phyloP scores from a whole-genome alignment of 1,139 yeast species.

The Spathaspora sp. region DNA sequence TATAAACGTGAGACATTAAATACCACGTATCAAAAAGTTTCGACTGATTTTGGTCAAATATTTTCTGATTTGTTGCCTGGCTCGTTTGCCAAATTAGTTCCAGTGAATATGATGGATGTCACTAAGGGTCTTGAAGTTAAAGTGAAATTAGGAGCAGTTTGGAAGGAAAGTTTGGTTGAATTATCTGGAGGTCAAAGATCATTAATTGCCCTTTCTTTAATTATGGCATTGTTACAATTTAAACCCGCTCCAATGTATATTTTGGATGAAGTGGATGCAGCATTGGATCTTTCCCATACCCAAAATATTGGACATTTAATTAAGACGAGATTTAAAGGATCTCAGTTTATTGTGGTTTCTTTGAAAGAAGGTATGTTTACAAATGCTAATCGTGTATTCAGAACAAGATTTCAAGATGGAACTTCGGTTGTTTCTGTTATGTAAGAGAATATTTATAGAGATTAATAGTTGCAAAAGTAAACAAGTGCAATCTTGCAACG shows the following conservation, averaged over 20 bases:
- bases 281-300: slow-evolving; percentile 93
- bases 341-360: slow-evolving; percentile 95
- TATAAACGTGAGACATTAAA: slow-evolving; percentile 83
- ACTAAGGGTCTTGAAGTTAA: slow-evolving; percentile 90
- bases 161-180: slow-evolving; percentile 96
- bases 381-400: slow-evolving; percentile 90
- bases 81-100: slow-evolving; percentile 86
- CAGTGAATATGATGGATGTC: slow-evolving; percentile 75
- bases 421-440: slow-evolving; percentile 83
- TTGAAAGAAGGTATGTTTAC: slow-evolving; percentile 98
- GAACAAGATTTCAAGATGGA: slow-evolving; percentile 95
- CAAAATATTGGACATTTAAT: slow-evolving; percentile 96
- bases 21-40: slow-evolving; percentile 83
- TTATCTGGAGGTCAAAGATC: slow-evolving; percentile 97
- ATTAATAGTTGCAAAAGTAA: neutral
- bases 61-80: slow-evolving; percentile 89
- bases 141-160: slow-evolving; percentile 85
- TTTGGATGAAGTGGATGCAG: slow-evolving; percentile 97
- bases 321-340: slow-evolving; percentile 90
- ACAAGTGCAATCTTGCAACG: neutral
- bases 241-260: slow-evolving; percentile 99
- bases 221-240: slow-evolving; percentile 86
- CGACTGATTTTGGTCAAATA: slow-evolving; percentile 86
- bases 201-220: slow-evolving; percentile 84
- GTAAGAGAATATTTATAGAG: slow-evolving; percentile 15